These are phyloP conservation scores for Apiospora marii DNA, from an alignment of 2,329 filamentous ascomycete species.

Conservation along the genomic window DNA sequence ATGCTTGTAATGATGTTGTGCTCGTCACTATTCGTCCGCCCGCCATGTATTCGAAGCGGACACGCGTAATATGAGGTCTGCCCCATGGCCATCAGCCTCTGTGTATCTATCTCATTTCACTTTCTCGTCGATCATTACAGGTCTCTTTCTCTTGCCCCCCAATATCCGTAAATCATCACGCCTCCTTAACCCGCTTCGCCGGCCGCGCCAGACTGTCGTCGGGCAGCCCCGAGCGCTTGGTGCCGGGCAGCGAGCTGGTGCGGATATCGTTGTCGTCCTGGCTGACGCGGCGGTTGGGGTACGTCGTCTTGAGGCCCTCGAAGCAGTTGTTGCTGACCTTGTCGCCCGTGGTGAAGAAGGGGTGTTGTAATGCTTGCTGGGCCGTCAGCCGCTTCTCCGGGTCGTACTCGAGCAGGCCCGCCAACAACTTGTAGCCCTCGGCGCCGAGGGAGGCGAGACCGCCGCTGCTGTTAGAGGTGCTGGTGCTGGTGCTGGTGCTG, in stretches of 20 bases:
- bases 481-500: background rate
- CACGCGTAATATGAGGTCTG: background rate
- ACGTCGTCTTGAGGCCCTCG: slow-evolving; percentile 85
- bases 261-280: slow-evolving; percentile 96
- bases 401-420: slow-evolving; percentile 89
- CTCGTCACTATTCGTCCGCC: too few relatives aligned
- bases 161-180: slow-evolving; percentile 18
- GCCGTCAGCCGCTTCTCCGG: slow-evolving; percentile 88
- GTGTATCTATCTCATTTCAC: background rate
- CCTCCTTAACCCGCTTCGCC: slow-evolving; percentile 69
- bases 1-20: background rate
- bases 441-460: slow-evolving; percentile 68
- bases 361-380: slow-evolving; percentile 85
- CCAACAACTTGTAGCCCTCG: slow-evolving; percentile 84
- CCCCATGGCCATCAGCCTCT: too few relatives aligned
- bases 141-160: too few relatives aligned
- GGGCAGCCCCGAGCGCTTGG: slow-evolving; percentile 84
- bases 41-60: background rate
- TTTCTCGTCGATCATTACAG: too few relatives aligned
- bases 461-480: slow-evolving; percentile 32
- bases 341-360: slow-evolving; percentile 82
- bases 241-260: slow-evolving; percentile 87
- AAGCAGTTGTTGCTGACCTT: slow-evolving; percentile 86
- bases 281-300: slow-evolving; percentile 88
- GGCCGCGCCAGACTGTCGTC: slow-evolving; percentile 75